Evolutionary conservation across 2,329 filamentous ascomycete genomes (phyloP), one percentile per base, ranked within the genome.

Genomic region (Epichloe baconii): DNA sequence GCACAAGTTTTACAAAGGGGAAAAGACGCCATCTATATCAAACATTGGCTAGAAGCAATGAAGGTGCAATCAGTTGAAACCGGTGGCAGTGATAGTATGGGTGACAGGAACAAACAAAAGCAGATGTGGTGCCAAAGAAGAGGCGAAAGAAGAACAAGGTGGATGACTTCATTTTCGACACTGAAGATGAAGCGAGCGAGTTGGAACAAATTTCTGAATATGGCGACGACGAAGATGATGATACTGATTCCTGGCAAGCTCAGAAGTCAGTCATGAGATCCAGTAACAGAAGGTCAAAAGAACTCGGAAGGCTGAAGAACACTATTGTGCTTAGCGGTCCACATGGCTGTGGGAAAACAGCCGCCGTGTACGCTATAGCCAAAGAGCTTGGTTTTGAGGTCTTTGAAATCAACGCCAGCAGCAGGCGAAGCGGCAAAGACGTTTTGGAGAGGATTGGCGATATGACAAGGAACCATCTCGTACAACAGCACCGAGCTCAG

Each of bases 381-480:
- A 91, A 87, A 61, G 91, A 98, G 67, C 75, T 97, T 15, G 88
- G 80, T 1, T 97, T 94, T 61, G 90, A 95, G 61, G 79, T 98
- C 1, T 98, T 98, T 58, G 93, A 98, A 66, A 89, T 98, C 62
- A 94, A 95, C 61, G 72, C 91, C 0, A 81, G 88, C 54, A 88
- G 80, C 57, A 82, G 90, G 48, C 78, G 93, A 55, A 95, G 81
- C 61, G 91, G 90, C 35, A 93, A 85, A 64, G 93, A 98, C 60
- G 82, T 98, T 46, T 65, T 95, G 36, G 93, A 98, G 60, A 87
- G 80, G 58, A 88, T 98, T 44, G 94, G 93, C 41, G 89, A 98
- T 66, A 97, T 98, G 91, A 93, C 89, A 4, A 83, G 84, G 54
- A 97, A 98, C 60, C 93, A 98, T 66, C 76, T 95, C 2, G 91